A percentile compares a stretch with the other conserved stretches of the same genome.
phyloP scores from a whole-genome alignment of 164 flowering plant genomes.

The Magnolia kwangsiensis region DNA sequence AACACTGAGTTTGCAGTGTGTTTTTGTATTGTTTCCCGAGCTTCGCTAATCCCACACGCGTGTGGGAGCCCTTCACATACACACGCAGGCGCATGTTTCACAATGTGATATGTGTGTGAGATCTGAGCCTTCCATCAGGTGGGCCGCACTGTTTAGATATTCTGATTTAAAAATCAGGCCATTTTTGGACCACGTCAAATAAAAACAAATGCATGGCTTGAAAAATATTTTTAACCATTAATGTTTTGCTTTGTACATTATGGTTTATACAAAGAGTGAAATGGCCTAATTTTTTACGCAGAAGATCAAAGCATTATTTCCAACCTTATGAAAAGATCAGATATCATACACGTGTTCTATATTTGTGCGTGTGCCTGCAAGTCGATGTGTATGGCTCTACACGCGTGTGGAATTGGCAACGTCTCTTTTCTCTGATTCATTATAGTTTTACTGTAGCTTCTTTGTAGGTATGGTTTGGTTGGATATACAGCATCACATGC shows the following conservation, averaged over 20 bases:
- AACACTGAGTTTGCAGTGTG: conserved; percentile 10
- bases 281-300: too few species aligned
- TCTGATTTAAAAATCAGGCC: too few species aligned
- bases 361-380: neutral
- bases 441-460: neutral
- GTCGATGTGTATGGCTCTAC: neutral
- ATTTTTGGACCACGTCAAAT: too few species aligned
- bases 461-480: conserved; percentile 30
- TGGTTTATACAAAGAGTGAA: too few species aligned
- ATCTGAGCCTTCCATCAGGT: neutral
- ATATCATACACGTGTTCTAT: too few species aligned
- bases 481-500: conserved; percentile 21
- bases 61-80: too few species aligned
- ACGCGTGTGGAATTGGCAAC: neutral
- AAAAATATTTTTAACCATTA: too few species aligned
- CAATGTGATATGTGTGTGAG: neutral
- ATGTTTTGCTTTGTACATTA: too few species aligned
- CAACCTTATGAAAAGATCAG: too few species aligned
- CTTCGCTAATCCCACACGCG: neutral
- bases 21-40: neutral
- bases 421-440: neutral
- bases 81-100: too few species aligned
- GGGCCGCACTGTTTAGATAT: neutral
- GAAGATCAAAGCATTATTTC: too few species aligned
- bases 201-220: too few species aligned